Conservation (phyloP, 257 asterid species). For the Sherardia arvensis region DNA sequence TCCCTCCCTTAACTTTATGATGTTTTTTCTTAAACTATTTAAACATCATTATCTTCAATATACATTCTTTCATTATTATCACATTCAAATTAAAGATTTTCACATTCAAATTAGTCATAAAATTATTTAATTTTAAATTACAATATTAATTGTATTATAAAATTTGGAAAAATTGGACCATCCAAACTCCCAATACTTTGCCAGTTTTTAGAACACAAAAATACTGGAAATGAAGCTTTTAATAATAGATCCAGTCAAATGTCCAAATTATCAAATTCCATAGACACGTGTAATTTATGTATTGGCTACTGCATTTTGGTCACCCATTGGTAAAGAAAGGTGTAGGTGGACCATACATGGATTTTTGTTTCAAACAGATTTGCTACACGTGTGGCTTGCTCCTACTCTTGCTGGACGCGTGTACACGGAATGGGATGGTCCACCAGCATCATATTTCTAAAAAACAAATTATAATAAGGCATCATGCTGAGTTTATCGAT, state of each 20-base stretch:
- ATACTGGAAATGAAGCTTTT: no score
- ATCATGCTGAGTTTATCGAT: constrained; percentile 1
- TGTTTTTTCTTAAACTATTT: no score
- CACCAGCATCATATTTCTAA: constrained; percentile 12
- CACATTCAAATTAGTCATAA: no score
- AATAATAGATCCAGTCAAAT: constrained; percentile 4
- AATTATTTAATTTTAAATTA: no score
- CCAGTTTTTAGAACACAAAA: no score
- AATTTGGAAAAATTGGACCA: no score
- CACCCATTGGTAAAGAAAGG: neutral
- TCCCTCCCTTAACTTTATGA: no score
- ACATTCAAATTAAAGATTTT: no score
- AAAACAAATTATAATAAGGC: neutral
- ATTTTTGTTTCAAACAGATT: neutral
- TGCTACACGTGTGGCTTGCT: neutral
- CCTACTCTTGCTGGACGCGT: constrained; percentile 28
- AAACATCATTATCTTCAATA: no score
- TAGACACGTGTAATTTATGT: constrained; percentile 25
- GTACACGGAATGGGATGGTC: constrained; percentile 22
- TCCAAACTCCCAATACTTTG: no score
- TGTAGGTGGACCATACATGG: neutral
- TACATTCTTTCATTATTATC: no score
- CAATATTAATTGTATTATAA: no score
- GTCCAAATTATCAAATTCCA: constrained; percentile 11
- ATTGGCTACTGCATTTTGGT: neutral